A percentile compares a stretch with the other conserved stretches of the same genome.
These are phyloP conservation scores for Talaromyces thailandensis DNA, from an alignment of 495 filamentous ascomycete species.

Conservation along the genomic window DNA sequence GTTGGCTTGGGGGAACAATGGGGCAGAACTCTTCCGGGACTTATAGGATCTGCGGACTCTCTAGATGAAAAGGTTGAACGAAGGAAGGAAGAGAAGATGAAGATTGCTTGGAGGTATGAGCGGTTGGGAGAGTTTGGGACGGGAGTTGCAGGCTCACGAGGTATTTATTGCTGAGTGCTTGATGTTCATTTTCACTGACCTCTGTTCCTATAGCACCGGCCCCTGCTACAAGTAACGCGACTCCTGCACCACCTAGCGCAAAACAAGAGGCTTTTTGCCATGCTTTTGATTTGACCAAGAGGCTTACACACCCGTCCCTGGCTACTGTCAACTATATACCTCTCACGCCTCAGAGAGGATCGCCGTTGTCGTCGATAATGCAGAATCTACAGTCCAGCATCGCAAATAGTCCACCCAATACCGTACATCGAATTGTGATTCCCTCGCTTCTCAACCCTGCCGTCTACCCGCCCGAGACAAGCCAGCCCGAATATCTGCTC, in stretches of 20 bases:
- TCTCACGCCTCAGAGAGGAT: constrained; percentile 38
- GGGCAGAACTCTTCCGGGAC: constrained; percentile 72
- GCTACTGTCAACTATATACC: constrained; percentile 50
- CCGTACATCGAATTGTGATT: constrained; percentile 74
- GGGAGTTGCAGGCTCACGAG: constrained; percentile 44
- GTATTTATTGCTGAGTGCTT: constrained; percentile 19
- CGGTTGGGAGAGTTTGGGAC: constrained; percentile 59
- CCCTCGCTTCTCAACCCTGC: constrained; percentile 78
- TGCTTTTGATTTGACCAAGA: constrained; percentile 82
- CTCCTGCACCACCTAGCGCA: constrained; percentile 11
- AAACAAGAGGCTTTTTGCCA: constrained; percentile 61
- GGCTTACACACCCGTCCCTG: constrained; percentile 52
- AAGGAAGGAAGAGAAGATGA: constrained; percentile 68
- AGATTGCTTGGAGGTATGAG: constrained; percentile 98
- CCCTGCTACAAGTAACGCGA: constrained; percentile 17
- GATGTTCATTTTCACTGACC: neutral
- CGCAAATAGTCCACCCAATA: constrained; percentile 42
- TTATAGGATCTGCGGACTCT: constrained; percentile 44
- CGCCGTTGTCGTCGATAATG: constrained; percentile 59
- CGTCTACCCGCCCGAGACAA: constrained; percentile 60
- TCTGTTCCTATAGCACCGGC: constrained; percentile 16
- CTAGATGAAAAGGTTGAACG: constrained; percentile 29
- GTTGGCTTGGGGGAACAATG: constrained; percentile 72
- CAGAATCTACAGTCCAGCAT: constrained; percentile 50
- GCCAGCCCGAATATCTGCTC: constrained; percentile 61